These are phyloP conservation scores for Globisporangium splendens DNA, from an alignment of 352 stramenopile species.

Conservation along the genomic window DNA sequence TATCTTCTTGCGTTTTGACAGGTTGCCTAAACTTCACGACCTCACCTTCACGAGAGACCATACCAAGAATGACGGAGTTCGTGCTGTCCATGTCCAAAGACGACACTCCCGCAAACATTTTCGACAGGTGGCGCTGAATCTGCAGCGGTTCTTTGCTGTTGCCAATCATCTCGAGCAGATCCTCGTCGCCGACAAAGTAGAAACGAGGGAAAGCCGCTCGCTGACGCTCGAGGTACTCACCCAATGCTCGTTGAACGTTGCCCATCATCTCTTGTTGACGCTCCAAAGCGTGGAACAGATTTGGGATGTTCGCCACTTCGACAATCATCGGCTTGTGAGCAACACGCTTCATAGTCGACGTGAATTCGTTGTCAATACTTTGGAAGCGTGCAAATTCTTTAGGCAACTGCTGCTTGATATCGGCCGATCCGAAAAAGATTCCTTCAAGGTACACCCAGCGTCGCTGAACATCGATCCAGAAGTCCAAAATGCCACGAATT, in stretches of 20 bases:
- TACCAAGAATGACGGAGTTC: conserved; percentile 80
- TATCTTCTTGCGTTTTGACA: conserved; percentile 90
- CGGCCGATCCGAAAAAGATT: conserved; percentile 98
- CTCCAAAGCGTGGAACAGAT: conserved; percentile 91
- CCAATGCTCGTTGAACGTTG: conserved; percentile 99
- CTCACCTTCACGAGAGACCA: conserved; percentile 99
- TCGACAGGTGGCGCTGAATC: conserved; percentile 95
- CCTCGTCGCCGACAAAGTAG: conserved; percentile 99
- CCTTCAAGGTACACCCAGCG: conserved; percentile 99
- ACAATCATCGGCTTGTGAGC: conserved; percentile 96
- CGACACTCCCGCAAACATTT: conserved; percentile 99
- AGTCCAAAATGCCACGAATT: conserved; percentile 96
- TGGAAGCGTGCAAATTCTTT: conserved; percentile 98
- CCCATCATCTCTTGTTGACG: conserved; percentile 96
- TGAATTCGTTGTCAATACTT: conserved; percentile 98
- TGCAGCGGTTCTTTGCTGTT: conserved; percentile 98
- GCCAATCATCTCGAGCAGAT: conserved; percentile 99
- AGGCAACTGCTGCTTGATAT: conserved; percentile 99
- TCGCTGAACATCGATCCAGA: conserved; percentile 99
- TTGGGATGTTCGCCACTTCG: conserved; percentile 89
- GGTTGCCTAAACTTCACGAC: conserved; percentile 92
- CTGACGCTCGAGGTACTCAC: conserved; percentile 99
- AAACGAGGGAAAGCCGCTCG: conserved; percentile 97
- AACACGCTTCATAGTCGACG: conserved; percentile 97
- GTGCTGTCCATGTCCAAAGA: conserved; percentile 84